A percentile compares a stretch with the other conserved stretches of the same genome.
phyloP scores from a whole-genome alignment of 2,329 filamentous ascomycete species.

The Trichophaea hybrida region DNA sequence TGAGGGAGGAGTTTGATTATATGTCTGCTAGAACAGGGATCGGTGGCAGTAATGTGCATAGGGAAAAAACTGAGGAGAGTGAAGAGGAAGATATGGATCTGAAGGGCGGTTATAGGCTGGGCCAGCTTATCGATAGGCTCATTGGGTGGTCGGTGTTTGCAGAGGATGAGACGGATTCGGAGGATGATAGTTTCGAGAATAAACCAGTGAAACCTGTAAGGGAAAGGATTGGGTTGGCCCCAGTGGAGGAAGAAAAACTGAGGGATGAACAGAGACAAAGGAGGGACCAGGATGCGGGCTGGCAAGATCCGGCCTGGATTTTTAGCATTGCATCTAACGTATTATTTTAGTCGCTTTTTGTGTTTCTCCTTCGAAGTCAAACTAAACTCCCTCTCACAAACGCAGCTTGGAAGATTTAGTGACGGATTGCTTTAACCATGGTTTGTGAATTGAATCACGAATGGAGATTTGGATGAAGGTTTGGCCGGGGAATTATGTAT shows the following conservation, averaged over 20 bases:
- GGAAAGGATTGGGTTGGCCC: background rate
- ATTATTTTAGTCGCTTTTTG: slow-evolving; percentile 34
- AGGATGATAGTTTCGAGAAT: slow-evolving; percentile 28
- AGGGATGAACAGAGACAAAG: slow-evolving; percentile 30
- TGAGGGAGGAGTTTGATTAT: slow-evolving; percentile 21
- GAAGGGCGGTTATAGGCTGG: slow-evolving; percentile 33
- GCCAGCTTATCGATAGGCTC: slow-evolving; percentile 46
- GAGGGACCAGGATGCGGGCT: slow-evolving; percentile 44
- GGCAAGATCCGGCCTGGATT: slow-evolving; percentile 55
- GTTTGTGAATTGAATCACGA: too few relatives aligned
- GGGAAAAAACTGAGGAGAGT: slow-evolving; percentile 28
- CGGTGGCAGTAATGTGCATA: background rate
- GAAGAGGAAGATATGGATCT: slow-evolving; percentile 28
- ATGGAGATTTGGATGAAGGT: too few relatives aligned
- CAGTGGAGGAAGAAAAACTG: slow-evolving; percentile 15
- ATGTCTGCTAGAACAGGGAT: background rate
- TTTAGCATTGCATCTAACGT: slow-evolving; percentile 50
- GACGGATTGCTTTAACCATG: too few relatives aligned
- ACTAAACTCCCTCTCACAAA: too few relatives aligned
- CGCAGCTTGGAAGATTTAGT: too few relatives aligned
- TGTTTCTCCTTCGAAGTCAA: too few relatives aligned
- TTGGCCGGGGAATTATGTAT: too few relatives aligned
- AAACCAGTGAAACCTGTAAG: background rate
- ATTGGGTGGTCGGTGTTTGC: slow-evolving; percentile 48
- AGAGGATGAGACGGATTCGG: slow-evolving; percentile 33